Percentiles rank a stretch among this genome's conserved stretches.
Conservation (phyloP, 2,329 filamentous ascomycete genomes). For the Neurospora crassa region DNA sequence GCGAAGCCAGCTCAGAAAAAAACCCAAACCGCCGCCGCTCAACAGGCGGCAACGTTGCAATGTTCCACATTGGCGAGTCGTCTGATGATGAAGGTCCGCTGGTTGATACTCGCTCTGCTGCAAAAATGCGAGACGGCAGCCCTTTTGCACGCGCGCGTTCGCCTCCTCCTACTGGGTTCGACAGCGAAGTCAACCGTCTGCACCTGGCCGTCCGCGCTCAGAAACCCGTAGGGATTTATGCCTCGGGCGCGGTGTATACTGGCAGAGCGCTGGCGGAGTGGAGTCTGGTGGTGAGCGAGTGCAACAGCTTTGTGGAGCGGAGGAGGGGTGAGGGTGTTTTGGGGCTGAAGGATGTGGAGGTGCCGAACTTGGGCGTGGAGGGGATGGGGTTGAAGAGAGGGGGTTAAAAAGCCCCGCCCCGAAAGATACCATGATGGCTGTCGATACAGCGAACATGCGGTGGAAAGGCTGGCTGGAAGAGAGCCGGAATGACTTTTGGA, state of each 20-base stretch:
- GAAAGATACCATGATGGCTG: constrained; percentile 5
- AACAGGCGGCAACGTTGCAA: constrained; percentile 15
- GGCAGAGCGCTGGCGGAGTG: constrained; percentile 73
- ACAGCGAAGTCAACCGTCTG: constrained; percentile 7
- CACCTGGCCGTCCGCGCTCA: constrained; percentile 28
- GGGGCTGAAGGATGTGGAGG: constrained; percentile 58
- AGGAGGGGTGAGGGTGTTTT: constrained; percentile 64
- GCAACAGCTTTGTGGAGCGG: constrained; percentile 72
- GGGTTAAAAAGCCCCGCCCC: neutral
- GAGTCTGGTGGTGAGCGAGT: constrained; percentile 65
- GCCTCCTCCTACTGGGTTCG: constrained; percentile 4
- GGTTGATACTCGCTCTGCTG: neutral
- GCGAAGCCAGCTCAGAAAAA: constrained; percentile 11
- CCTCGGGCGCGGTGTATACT: constrained; percentile 47
- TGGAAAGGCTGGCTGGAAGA: neutral
- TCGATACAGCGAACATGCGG: neutral
- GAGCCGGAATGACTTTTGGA: neutral
- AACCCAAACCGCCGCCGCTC: constrained; percentile 12
- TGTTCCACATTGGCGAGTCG: constrained; percentile 5
- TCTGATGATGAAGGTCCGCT: constrained; percentile 4
- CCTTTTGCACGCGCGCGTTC: neutral
- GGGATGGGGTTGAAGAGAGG: constrained; percentile 32
- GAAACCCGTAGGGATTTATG: constrained; percentile 36
- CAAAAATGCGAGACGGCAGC: neutral
- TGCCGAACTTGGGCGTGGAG: constrained; percentile 55